Base-by-base conservation (phyloP, 1,284 basidiomycete species). In the Porogramme epimiltina region DNA sequence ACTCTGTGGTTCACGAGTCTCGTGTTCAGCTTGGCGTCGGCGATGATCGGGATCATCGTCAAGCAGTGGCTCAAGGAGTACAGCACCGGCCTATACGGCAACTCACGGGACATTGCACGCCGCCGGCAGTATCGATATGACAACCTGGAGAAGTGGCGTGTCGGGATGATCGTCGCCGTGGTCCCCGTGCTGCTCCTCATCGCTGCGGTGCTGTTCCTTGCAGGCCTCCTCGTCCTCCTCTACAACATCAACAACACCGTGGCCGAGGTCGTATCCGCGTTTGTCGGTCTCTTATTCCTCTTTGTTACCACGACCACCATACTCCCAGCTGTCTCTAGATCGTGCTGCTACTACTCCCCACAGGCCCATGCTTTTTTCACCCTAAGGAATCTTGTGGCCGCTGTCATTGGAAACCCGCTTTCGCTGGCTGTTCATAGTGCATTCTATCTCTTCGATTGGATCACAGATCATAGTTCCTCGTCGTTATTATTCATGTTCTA, bases 41-140 rank as follows among this genome's bases (percentile, higher is more conserved):
- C 28, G 15, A 31, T 15, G 28, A 15, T 15, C 28, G 8, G 28
- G 9, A 31, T 31, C 28, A 31, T 31, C 28, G 28, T 31, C 28
- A 31, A 56, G 22, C 56, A 61, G 36, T 63, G 62, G 62, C 48
- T 59, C 16, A 39, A 47, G 20, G 41, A 55, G 31, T 52, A 53
- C 28, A 47, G 37, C 39, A 42, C 38, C n/a, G 51, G 51, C 11
- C n/a, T 48, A 24, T 41, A 37, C 18, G 47, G 47, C 34, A 48
- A 45, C 13, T 54, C 57, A n/a, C 45, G 47, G 22, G 28, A 54
- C 34, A 45, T 42, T 20, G 44, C 45, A 13, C 54, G 51, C 5
- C 25, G 55, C n/a, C 47, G 53, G 4, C 58, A 59, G 39, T 50
- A 51, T 24, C 56, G 59, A 19, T 46, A 41, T 16, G 44, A 51